These are phyloP conservation scores for Aspergillus wentii DNA, from an alignment of 495 filamentous ascomycete genomes.

Conservation along the genomic window DNA sequence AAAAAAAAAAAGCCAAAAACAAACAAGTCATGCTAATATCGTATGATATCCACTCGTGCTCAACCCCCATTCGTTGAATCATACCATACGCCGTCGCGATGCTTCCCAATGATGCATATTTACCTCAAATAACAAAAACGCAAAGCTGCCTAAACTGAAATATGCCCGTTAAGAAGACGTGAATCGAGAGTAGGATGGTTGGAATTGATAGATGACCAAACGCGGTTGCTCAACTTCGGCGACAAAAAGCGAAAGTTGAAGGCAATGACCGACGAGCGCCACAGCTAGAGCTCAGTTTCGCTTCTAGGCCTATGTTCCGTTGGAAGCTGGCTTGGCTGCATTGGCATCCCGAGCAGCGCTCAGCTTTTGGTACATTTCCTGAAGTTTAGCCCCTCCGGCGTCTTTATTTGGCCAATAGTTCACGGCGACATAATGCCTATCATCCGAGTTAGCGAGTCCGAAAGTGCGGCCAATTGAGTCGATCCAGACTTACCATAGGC, in stretches of 20 bases:
- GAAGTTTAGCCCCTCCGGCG: constrained; percentile 37
- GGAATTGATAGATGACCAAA: no score
- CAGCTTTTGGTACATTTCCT: constrained; percentile 47
- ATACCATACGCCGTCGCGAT: constrained; percentile 29
- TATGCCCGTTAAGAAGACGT: no score
- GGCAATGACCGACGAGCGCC: no score
- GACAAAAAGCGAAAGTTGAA: no score
- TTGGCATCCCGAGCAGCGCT: constrained; percentile 21
- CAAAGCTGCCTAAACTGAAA: constrained; percentile 8
- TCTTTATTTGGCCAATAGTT: constrained; percentile 49
- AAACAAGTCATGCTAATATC: constrained; percentile 20
- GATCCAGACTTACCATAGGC: constrained; percentile 39
- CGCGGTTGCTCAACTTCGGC: no score
- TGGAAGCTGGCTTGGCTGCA: constrained; percentile 17
- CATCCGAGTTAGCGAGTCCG: constrained; percentile 7
- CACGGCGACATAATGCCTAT: constrained; percentile 43
- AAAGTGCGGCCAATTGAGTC: neutral
- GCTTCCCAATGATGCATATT: constrained; percentile 29
- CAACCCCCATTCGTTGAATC: constrained; percentile 14
- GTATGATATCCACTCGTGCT: constrained; percentile 15
- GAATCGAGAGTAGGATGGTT: no score
- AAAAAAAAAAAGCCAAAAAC: constrained; percentile 5
- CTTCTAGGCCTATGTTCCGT: constrained; percentile 22
- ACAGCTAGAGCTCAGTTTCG: no score
- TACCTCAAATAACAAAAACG: constrained; percentile 10